Conservation (phyloP, 805 yeast species). For the Metschnikowia reukaufii region DNA sequence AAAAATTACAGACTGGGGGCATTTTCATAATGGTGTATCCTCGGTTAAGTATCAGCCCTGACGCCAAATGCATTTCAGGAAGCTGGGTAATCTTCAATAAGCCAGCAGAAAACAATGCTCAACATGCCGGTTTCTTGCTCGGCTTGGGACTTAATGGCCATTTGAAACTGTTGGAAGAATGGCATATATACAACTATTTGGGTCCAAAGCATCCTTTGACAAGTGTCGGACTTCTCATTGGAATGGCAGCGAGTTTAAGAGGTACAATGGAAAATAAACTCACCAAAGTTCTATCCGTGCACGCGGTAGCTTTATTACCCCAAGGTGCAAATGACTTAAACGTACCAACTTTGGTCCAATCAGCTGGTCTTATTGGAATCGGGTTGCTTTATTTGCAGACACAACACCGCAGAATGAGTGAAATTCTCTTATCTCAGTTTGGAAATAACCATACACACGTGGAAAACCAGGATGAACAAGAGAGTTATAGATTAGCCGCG, state of each 20-base stretch:
- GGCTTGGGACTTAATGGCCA: conserved; percentile 94
- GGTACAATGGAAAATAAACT: conserved; percentile 84
- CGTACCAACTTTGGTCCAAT: conserved; percentile 78
- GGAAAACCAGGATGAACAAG: conserved; percentile 61
- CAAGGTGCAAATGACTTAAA: conserved; percentile 87
- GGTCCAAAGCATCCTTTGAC: conserved; percentile 86
- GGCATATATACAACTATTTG: conserved; percentile 92
- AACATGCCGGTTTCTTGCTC: conserved; percentile 91
- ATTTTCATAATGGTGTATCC: conserved; percentile 89
- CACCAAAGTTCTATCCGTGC: conserved; percentile 89
- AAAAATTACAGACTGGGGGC: conserved; percentile 70
- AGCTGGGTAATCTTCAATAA: conserved; percentile 90
- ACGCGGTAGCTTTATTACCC: conserved; percentile 87
- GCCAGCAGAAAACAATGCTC: conserved; percentile 67
- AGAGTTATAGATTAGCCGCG: conserved; percentile 81
- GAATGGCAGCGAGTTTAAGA: conserved; percentile 85
- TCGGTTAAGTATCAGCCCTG: conserved; percentile 73
- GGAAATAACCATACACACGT: conserved; percentile 52
- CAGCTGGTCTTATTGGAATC: conserved; percentile 88
- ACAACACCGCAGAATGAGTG: conserved; percentile 85
- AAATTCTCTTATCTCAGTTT: conserved; percentile 69
- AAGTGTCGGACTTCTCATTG: conserved; percentile 82
- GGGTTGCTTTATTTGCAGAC: conserved; percentile 79
- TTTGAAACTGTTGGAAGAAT: conserved; percentile 77
- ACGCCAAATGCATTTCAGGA: conserved; percentile 71